Conservation (phyloP, 1,139 yeast genomes). For the Spathaspora jeffriesii region DNA sequence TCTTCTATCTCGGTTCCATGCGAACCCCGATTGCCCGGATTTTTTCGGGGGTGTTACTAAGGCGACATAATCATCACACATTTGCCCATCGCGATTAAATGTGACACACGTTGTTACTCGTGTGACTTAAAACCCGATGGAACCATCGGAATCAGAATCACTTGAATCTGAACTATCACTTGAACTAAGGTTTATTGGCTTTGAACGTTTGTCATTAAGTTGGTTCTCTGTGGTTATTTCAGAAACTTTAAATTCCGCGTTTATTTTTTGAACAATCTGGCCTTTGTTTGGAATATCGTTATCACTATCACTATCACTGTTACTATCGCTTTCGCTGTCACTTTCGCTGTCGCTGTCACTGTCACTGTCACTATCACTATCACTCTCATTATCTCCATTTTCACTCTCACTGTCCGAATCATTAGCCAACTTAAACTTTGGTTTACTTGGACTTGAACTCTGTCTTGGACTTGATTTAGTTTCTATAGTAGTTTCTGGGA, state of each 20-base stretch:
- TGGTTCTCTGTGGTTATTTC: background rate
- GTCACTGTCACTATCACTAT: slow-evolving; percentile 7
- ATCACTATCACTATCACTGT: slow-evolving; percentile 7
- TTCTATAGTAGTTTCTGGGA: slow-evolving; percentile 11
- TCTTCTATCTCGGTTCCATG: no score
- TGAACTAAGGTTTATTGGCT: background rate
- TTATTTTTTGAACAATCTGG: background rate
- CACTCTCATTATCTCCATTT: slow-evolving; percentile 7
- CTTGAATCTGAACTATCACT: background rate
- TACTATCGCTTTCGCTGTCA: background rate
- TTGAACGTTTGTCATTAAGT: background rate
- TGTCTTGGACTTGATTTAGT: slow-evolving; percentile 3
- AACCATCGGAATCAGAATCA: slow-evolving; percentile 5
- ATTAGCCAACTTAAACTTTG: slow-evolving; percentile 3
- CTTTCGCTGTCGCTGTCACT: slow-evolving; percentile 9
- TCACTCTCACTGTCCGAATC: slow-evolving; percentile 5
- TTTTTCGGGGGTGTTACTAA: background rate
- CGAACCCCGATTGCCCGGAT: background rate
- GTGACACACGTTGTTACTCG: background rate
- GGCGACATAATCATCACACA: background rate
- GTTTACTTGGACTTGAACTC: background rate
- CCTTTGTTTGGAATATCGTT: background rate
- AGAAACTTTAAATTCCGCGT: background rate
- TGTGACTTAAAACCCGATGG: slow-evolving; percentile 5
- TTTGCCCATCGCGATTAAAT: background rate